Evolutionary conservation across 164 flowering plant species (phyloP).

Genomic region (Magnolia kwangsiensis): DNA sequence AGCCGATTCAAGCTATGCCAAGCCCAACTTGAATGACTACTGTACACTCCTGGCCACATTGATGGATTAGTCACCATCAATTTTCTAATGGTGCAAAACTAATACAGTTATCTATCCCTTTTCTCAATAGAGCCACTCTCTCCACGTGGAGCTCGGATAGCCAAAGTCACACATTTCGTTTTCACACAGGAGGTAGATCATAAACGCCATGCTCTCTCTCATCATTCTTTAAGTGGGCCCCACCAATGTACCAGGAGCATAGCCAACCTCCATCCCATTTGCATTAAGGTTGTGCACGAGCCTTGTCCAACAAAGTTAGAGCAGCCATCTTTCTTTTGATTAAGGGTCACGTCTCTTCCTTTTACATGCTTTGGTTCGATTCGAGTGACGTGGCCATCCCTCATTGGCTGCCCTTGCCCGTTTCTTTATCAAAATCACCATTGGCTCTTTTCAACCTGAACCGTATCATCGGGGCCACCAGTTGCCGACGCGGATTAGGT

Average conservation of each 20-base stretch:
- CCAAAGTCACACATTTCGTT: background rate
- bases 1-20: too few species aligned
- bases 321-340: constrained; percentile 2
- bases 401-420: background rate
- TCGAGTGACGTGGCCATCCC: background rate
- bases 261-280: background rate
- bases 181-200: background rate
- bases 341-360: background rate
- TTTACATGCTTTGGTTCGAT: background rate
- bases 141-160: background rate
- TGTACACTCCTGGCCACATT: too few species aligned
- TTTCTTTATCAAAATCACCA: too few species aligned
- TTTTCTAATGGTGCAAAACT: background rate
- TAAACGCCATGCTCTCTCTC: background rate
- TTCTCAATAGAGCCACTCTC: background rate
- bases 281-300: background rate
- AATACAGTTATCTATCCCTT: background rate
- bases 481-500: too few species aligned
- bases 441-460: too few species aligned
- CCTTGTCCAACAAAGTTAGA: background rate
- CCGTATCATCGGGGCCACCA: too few species aligned
- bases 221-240: background rate
- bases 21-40: too few species aligned
- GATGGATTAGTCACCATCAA: too few species aligned
- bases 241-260: background rate